Evolutionary conservation across 306 rosid genomes (phyloP).

Genomic region (Neltuma alba): DNA sequence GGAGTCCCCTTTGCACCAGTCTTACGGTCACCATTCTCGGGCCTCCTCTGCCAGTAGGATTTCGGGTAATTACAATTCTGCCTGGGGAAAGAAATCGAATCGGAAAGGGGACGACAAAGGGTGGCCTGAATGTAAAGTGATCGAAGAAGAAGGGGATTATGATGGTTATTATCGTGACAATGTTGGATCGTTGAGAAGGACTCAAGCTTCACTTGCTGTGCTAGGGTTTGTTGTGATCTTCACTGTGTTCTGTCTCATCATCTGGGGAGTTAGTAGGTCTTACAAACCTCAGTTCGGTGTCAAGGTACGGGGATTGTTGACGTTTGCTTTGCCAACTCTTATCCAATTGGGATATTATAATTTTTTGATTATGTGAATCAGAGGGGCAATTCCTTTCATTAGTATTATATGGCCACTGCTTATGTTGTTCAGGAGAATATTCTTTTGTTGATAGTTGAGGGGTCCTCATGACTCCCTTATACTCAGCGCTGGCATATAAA

Average conservation of each 20-base stretch:
- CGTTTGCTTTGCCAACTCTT: background rate
- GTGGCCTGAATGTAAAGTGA: slow-evolving; percentile 71
- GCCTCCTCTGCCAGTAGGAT: slow-evolving; percentile 70
- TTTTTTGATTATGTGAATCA: background rate
- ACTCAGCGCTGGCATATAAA: slow-evolving; percentile 4
- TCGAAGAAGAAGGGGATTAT: slow-evolving; percentile 70
- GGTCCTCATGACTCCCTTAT: slow-evolving; percentile 3
- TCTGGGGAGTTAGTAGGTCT: slow-evolving; percentile 72
- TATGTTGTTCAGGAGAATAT: background rate
- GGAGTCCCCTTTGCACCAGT: slow-evolving; percentile 76
- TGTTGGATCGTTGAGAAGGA: slow-evolving; percentile 50
- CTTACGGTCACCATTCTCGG: slow-evolving; percentile 68
- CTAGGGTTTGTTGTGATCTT: slow-evolving; percentile 59
- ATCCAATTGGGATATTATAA: background rate
- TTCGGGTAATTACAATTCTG: slow-evolving; percentile 59
- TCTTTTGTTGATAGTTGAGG: background rate
- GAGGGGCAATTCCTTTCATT: background rate
- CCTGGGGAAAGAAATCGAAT: slow-evolving; percentile 39
- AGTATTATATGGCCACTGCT: slow-evolving; percentile 7
- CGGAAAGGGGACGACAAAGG: slow-evolving; percentile 53
- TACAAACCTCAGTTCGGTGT: slow-evolving; percentile 56
- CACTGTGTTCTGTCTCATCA: slow-evolving; percentile 65
- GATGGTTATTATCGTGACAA: slow-evolving; percentile 36
- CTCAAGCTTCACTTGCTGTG: slow-evolving; percentile 55
- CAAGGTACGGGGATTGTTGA: slow-evolving; percentile 52